Conservation (phyloP, 805 yeast genomes). For the Metschnikowia drakensbergensis region DNA sequence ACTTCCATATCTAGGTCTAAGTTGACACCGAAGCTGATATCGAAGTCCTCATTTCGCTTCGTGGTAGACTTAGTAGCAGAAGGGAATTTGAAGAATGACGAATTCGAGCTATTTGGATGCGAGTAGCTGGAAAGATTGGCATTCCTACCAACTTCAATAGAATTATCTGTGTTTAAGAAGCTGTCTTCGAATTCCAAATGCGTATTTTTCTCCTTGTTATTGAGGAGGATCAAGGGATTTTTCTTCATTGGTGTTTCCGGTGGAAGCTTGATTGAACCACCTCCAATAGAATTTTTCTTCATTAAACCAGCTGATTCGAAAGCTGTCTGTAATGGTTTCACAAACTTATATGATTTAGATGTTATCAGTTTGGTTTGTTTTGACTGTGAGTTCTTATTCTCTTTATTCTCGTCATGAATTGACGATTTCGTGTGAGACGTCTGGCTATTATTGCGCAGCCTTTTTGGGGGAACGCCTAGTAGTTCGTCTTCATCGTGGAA, state of each 20-base stretch:
- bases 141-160: slow-evolving; percentile 42
- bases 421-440: not conserved
- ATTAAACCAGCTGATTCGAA: slow-evolving; percentile 71
- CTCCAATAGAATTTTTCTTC: slow-evolving; percentile 40
- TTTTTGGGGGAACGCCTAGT: not conserved
- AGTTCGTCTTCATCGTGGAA: slow-evolving; percentile 11
- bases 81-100: slow-evolving; percentile 31
- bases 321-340: slow-evolving; percentile 82
- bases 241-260: slow-evolving; percentile 45
- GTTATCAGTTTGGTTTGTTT: slow-evolving; percentile 5
- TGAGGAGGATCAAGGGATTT: slow-evolving; percentile 36
- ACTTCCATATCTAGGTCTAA: slow-evolving; percentile 11
- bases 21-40: slow-evolving; percentile 18
- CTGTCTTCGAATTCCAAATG: slow-evolving; percentile 13
- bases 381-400: slow-evolving; percentile 20
- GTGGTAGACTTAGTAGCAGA: slow-evolving; percentile 16
- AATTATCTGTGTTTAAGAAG: slow-evolving; percentile 14
- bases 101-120: slow-evolving; percentile 29
- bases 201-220: slow-evolving; percentile 17
- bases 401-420: slow-evolving; percentile 31
- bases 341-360: slow-evolving; percentile 52
- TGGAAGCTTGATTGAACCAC: slow-evolving; percentile 27
- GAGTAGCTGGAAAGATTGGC: slow-evolving; percentile 13
- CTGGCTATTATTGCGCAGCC: slow-evolving; percentile 7
- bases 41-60: slow-evolving; percentile 20